Evolutionary conservation across 495 filamentous ascomycete genomes (phyloP).

Genomic region (Pyrenula massariospora): DNA sequence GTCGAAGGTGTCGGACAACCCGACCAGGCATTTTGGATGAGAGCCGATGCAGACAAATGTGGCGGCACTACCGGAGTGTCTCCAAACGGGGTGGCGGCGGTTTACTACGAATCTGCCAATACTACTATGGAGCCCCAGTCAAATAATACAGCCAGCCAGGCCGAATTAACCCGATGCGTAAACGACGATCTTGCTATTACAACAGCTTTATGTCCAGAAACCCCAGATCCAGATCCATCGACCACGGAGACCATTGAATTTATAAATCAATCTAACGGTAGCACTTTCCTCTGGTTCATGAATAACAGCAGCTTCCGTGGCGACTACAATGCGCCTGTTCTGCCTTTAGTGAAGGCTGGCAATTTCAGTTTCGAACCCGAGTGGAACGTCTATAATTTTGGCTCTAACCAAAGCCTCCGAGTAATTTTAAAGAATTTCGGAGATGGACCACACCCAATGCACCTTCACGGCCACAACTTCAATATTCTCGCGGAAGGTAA

Average conservation of each 20-base stretch:
- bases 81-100: too few species aligned
- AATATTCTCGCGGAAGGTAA: conserved; percentile 12
- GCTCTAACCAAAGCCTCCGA: not conserved
- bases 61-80: too few species aligned
- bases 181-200: conserved; percentile 19
- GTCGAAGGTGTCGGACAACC: conserved; percentile 21
- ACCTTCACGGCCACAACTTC: conserved; percentile 13
- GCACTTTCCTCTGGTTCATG: conserved; percentile 16
- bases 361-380: conserved; percentile 11
- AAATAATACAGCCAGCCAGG: too few species aligned
- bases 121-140: too few species aligned
- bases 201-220: conserved; percentile 7
- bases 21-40: conserved; percentile 4
- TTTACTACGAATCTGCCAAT: too few species aligned
- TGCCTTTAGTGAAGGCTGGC: conserved; percentile 17
- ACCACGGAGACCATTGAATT: conserved; percentile 11
- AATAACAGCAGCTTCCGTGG: conserved; percentile 14
- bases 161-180: conserved; percentile 10
- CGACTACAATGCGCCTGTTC: conserved; percentile 23
- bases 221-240: conserved; percentile 12
- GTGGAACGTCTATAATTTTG: conserved; percentile 7
- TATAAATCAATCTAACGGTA: conserved; percentile 13
- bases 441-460: conserved; percentile 8
- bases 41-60: too few species aligned
- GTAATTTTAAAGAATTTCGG: conserved; percentile 51